A percentile compares a stretch with the other conserved stretches of the same genome.
Evolutionary conservation across 257 asterid species (phyloP).

Genomic region (Knoxia roxburghii): DNA sequence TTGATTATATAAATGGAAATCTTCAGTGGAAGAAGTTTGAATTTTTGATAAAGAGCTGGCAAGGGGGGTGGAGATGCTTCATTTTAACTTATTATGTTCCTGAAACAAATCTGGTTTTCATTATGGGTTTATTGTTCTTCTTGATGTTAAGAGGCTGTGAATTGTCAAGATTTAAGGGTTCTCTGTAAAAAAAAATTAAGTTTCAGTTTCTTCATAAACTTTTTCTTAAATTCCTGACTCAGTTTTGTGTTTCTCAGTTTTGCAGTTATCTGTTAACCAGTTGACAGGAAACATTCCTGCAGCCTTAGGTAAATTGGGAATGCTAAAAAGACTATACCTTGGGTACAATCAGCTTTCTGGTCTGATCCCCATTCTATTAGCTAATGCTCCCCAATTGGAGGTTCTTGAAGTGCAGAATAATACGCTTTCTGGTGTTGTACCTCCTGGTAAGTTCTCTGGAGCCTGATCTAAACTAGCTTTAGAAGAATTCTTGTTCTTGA

Average conservation of each 20-base stretch:
- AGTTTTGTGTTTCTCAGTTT: conserved; percentile 40
- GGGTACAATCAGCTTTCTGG: conserved; percentile 75
- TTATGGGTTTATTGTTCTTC: background rate
- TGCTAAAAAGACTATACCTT: conserved; percentile 45
- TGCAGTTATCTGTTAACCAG: conserved; percentile 68
- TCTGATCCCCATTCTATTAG: conserved; percentile 47
- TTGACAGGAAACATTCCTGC: conserved; percentile 65
- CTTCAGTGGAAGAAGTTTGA: background rate
- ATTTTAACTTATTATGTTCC: background rate
- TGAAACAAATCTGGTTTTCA: background rate
- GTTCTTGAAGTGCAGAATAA: conserved; percentile 67
- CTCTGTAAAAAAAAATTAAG: background rate
- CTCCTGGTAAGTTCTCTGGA: conserved; percentile 46
- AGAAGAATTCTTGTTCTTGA: background rate
- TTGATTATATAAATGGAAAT: background rate
- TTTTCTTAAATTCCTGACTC: background rate
- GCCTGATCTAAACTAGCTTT: background rate
- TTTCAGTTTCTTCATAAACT: background rate
- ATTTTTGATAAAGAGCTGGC: background rate
- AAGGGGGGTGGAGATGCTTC: background rate
- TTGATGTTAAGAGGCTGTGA: too few relatives aligned
- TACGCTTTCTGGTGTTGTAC: conserved; percentile 66
- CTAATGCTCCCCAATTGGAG: conserved; percentile 45
- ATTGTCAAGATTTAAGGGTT: background rate
- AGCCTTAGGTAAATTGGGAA: conserved; percentile 42